These are phyloP conservation scores for Gossypium trilobum DNA, from an alignment of 441 rosid species.

Conservation along the genomic window DNA sequence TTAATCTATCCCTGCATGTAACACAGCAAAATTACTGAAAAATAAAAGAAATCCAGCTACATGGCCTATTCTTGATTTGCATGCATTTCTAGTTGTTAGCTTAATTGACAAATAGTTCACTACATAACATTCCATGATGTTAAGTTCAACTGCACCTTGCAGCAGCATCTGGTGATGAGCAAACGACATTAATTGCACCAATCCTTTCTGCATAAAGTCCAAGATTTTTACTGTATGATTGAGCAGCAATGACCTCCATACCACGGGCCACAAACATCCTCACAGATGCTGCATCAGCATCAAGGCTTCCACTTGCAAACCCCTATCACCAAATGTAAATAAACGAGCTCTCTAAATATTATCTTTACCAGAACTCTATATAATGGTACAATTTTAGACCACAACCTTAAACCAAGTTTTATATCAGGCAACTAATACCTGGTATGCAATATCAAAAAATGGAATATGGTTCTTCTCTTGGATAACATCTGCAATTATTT, in stretches of 20 bases:
- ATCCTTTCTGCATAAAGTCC: constrained; percentile 92
- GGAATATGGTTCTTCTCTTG: constrained; percentile 89
- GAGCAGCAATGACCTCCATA: constrained; percentile 86
- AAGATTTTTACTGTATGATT: constrained; percentile 90
- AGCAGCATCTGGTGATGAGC: constrained; percentile 84
- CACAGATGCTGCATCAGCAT: constrained; percentile 75
- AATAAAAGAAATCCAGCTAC: background rate
- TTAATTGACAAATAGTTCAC: background rate
- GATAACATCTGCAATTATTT: constrained; percentile 73
- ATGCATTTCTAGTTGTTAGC: background rate
- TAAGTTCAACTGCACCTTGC: constrained; percentile 39
- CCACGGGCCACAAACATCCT: constrained; percentile 79
- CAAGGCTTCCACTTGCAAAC: constrained; percentile 98
- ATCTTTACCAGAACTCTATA: background rate
- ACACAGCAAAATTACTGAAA: background rate
- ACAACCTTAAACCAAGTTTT: constrained; percentile 4
- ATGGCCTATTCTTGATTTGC: background rate
- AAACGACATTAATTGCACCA: constrained; percentile 82
- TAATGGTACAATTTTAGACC: background rate
- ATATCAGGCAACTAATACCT: constrained; percentile 37
- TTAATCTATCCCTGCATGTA: background rate
- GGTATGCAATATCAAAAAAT: constrained; percentile 94
- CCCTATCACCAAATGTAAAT: constrained; percentile 40
- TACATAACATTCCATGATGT: background rate
- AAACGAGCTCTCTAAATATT: background rate